Evolutionary conservation across 305 asterid genomes (phyloP), one percentile per base, ranked within the genome.

Genomic region (Vinca major): DNA sequence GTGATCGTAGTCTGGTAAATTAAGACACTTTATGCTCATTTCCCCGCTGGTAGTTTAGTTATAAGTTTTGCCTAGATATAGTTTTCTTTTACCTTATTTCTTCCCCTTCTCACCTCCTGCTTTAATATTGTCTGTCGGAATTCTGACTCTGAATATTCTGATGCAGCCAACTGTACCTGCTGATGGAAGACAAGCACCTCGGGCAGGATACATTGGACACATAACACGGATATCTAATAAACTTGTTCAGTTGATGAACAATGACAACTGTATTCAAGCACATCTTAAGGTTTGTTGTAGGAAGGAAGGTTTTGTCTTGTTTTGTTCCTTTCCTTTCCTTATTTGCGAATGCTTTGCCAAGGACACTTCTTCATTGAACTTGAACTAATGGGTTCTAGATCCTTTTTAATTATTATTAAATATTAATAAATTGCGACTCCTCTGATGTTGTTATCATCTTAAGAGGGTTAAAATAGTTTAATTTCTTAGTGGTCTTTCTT

Each of bases 181-280:
- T 56, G 64, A 86, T 63, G 89, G 89, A 50, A 85, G 80, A 78
- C 53, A 67, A 49, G 80, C 87, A 51, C 92, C 92, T 70, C 89
- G 89, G 71, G 92, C 89, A 11, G 97, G 97, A 66, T 86, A 91
- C 77, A 77, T 88, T 62, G 97, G 97, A 67, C 97, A 91, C 84
- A 65, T 89, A 77, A 91, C 96, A 8, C 82, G 96, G 66, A 87
- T 91, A 75, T 82, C 95, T 63, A 88, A 88, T 80, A 91, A 87
- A 75, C 80, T 91, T 71, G 63, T 83, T 71, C 97, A 91, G 86
- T 71, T 80, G 80, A 92, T 86, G 71, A 85, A 77, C 78, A 74
- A 57, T 63, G 87, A 84, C 68, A 77, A 43, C 68, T 68, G 60
- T 74, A 72, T 89, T 56, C 92, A 84, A 77, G 82, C 80, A 58